Percentiles rank a stretch among this genome's conserved stretches.
Evolutionary conservation across 169 alveolate genomes (phyloP).

Genomic region (Eimeria sp.): DNA sequence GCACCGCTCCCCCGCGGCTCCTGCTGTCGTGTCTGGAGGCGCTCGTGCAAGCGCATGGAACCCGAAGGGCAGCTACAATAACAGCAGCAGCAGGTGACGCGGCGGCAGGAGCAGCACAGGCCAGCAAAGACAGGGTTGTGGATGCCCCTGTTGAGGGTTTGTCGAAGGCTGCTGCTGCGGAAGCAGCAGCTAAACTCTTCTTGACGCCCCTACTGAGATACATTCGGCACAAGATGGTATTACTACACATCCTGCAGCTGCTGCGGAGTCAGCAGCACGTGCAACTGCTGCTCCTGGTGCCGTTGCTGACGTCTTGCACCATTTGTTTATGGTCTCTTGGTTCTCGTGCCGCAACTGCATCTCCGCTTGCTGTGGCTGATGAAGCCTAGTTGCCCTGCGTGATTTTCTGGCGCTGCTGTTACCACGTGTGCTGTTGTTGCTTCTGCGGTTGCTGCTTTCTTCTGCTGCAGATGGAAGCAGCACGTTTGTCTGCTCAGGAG

Average conservation of each 20-base stretch:
- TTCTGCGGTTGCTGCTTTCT: slow-evolving; percentile 5
- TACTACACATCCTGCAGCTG: neutral
- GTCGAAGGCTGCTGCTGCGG: slow-evolving; percentile 49
- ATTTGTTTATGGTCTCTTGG: neutral
- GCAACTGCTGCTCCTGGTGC: neutral
- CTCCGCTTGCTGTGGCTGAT: neutral
- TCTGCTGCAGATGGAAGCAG: slow-evolving; percentile 69
- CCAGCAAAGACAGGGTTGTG: neutral
- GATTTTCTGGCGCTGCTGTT: neutral
- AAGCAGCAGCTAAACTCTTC: slow-evolving; percentile 62
- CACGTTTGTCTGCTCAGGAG: slow-evolving; percentile 60
- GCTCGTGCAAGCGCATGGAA: slow-evolving; percentile 34
- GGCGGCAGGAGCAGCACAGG: neutral
- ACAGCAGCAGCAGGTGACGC: neutral
- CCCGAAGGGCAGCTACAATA: neutral
- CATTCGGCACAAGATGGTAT: slow-evolving; percentile 61
- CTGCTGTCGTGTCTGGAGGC: slow-evolving; percentile 58
- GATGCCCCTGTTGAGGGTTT: neutral
- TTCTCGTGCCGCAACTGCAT: neutral
- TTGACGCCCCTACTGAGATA: slow-evolving; percentile 29
- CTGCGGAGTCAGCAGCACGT: neutral
- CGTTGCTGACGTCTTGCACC: neutral
- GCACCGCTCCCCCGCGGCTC: slow-evolving; percentile 48
- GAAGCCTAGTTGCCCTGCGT: neutral
- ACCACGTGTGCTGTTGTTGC: neutral